Evolutionary conservation across 345 rosid species (phyloP), one percentile per base, ranked within the genome.

Genomic region (Gossypium bickii): DNA sequence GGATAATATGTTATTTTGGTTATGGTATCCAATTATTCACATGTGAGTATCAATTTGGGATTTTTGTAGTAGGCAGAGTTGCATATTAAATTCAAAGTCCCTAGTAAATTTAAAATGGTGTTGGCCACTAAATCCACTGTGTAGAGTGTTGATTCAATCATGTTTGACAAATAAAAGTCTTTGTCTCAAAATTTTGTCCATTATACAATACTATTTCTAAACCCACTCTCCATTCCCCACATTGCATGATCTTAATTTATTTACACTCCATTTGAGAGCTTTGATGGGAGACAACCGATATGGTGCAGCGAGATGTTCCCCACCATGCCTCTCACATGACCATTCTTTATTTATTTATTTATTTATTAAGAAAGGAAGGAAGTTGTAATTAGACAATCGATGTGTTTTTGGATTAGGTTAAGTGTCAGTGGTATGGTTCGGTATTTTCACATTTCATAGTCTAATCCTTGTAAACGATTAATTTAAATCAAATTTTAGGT

Each of bases 101-200:
- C 34, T 44, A 44, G 45, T 12, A 44, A 64, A 3, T 44, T 18
- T 66, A 1, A 66, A 45, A 18, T 66, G n/a, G 70, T 44, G 70
- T 15, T 20, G 41, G 52, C 62, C 61, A 78, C 77, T 67, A 52
- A 74, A 77, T 4, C 53, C 81, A 74, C 74, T 15, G 34, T 55
- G 2, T 70, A 51, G 52, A 41, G 48, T 18, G 41, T 66, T 47
- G 70, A 20, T 66, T 66, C 70, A 66, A 66, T 66, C 52, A 66
- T 43, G 52, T 66, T 44, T 34, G 53, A 64, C 1, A n/a, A 41
- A 16, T 43, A 64, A 60, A 25, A 25, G 69, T 64, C 47, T n/a
- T 62, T 29, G 7, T 18, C 69, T 41, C 49, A 64, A 64, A 41
- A 38, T 64, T 64, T 12, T 9, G 11, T 17, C 47, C 44, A 29